Evolutionary conservation across 2,329 filamentous ascomycete species (phyloP).

Genomic region (Trichoderma sp.): DNA sequence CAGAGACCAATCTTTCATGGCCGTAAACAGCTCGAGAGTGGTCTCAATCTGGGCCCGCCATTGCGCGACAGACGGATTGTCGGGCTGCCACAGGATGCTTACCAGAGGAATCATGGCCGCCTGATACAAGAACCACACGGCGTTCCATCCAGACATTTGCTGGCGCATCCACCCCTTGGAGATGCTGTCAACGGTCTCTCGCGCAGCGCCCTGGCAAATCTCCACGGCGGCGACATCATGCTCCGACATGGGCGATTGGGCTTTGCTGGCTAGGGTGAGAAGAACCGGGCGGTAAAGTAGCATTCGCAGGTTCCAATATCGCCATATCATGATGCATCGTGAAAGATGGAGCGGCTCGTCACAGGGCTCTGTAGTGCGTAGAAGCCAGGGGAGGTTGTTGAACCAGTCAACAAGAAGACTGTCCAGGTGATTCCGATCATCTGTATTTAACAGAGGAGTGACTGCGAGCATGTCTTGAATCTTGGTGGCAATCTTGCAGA

Average conservation of each 20-base stretch:
- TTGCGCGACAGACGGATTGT: slow-evolving; percentile 45
- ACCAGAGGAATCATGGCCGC: slow-evolving; percentile 76
- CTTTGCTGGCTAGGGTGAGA: slow-evolving; percentile 56
- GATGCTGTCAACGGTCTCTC: slow-evolving; percentile 70
- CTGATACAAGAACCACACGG: slow-evolving; percentile 78
- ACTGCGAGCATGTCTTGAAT: slow-evolving; percentile 74
- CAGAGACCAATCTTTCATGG: slow-evolving; percentile 63
- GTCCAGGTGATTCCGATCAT: slow-evolving; percentile 66
- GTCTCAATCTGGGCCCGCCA: slow-evolving; percentile 58
- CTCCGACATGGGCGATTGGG: slow-evolving; percentile 48
- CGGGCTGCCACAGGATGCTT: slow-evolving; percentile 66
- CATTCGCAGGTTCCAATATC: slow-evolving; percentile 74
- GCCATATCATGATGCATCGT: slow-evolving; percentile 76
- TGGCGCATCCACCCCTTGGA: slow-evolving; percentile 66
- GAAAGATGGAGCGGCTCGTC: slow-evolving; percentile 68
- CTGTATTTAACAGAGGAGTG: slow-evolving; percentile 61
- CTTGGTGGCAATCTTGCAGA: slow-evolving; percentile 73
- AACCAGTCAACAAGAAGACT: slow-evolving; percentile 69
- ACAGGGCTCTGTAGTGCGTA: slow-evolving; percentile 63
- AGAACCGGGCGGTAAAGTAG: slow-evolving; percentile 71
- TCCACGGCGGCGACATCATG: slow-evolving; percentile 67
- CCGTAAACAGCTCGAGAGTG: slow-evolving; percentile 58
- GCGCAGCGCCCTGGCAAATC: slow-evolving; percentile 66
- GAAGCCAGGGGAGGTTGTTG: slow-evolving; percentile 63
- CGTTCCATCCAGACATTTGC: slow-evolving; percentile 77